phyloP scores from a whole-genome alignment of 2,329 filamentous ascomycete species.

The Ilyonectria destructans region DNA sequence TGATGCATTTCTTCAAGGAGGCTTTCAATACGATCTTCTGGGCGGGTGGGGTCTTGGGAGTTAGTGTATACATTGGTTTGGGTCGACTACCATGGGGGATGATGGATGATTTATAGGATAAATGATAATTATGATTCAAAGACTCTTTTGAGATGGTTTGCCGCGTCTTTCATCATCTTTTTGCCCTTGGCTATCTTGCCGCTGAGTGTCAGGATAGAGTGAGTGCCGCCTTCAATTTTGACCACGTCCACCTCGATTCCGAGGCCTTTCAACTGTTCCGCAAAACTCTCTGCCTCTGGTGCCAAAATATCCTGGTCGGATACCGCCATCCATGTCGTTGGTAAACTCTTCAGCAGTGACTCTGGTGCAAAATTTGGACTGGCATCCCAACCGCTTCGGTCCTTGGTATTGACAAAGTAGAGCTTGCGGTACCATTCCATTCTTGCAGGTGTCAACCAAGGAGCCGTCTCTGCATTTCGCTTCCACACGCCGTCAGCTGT shows the following conservation, averaged over 20 bases:
- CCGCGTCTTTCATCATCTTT: conserved; percentile 22
- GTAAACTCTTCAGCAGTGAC: conserved; percentile 38
- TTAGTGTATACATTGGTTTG: background rate
- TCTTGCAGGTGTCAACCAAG: conserved; percentile 49
- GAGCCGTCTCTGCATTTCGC: conserved; percentile 36
- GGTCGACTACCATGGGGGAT: background rate
- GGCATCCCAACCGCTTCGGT: conserved; percentile 44
- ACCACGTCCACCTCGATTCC: conserved; percentile 15
- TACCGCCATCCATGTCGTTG: conserved; percentile 47
- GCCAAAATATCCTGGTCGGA: conserved; percentile 50
- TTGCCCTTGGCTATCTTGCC: conserved; percentile 19
- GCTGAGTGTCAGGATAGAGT: conserved; percentile 28
- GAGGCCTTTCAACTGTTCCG: conserved; percentile 34
- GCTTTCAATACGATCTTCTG: conserved; percentile 34
- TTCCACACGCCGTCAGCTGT: conserved; percentile 29
- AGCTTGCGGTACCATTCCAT: conserved; percentile 53
- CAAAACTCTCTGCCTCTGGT: conserved; percentile 46
- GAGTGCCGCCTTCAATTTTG: conserved; percentile 21
- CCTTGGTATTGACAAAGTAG: conserved; percentile 43
- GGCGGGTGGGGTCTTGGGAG: conserved; percentile 28
- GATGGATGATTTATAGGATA: background rate
- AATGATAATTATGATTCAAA: conserved; percentile 4
- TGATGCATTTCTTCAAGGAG: conserved; percentile 35
- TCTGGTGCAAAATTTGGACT: conserved; percentile 45
- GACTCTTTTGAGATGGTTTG: conserved; percentile 11